phyloP scores from a whole-genome alignment of 139 green algal species.

The Tetratostichococcus sp. region DNA sequence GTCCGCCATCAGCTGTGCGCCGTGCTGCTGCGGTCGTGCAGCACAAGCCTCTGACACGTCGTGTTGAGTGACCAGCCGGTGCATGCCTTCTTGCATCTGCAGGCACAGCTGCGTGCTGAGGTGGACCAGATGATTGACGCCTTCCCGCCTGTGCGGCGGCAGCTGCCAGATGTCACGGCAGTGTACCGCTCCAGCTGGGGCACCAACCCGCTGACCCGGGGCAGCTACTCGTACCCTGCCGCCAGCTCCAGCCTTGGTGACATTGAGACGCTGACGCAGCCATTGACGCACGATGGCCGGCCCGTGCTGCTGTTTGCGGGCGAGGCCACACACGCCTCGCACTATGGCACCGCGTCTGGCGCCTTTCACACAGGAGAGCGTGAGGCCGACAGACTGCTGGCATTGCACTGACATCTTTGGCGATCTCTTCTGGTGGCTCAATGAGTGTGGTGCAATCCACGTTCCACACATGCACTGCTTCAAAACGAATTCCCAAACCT shows the following conservation, averaged over 20 bases:
- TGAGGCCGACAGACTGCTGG: constrained; percentile 4
- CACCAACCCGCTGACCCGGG: constrained; percentile 4
- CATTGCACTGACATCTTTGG: neutral
- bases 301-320: constrained; percentile 19
- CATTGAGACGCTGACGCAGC: neutral
- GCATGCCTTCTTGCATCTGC: neutral
- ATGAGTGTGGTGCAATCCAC: too few species aligned
- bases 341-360: constrained; percentile 15
- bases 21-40: too few species aligned
- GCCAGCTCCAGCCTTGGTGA: neutral
- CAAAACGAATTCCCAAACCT: too few species aligned
- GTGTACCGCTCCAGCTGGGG: constrained; percentile 16
- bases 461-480: too few species aligned
- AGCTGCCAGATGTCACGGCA: neutral
- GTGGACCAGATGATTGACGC: neutral
- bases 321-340: constrained; percentile 3
- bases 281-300: neutral
- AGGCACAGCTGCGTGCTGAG: neutral
- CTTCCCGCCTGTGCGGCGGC: constrained; percentile 7
- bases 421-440: too few species aligned
- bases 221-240: constrained; percentile 14
- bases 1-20: too few species aligned
- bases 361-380: constrained; percentile 14
- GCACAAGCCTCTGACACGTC: too few species aligned
- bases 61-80: too few species aligned